A percentile compares a stretch with the other conserved stretches of the same genome.
These are phyloP conservation scores for Boeremia lycopersici DNA, from an alignment of 2,329 filamentous ascomycete genomes.

Conservation along the genomic window DNA sequence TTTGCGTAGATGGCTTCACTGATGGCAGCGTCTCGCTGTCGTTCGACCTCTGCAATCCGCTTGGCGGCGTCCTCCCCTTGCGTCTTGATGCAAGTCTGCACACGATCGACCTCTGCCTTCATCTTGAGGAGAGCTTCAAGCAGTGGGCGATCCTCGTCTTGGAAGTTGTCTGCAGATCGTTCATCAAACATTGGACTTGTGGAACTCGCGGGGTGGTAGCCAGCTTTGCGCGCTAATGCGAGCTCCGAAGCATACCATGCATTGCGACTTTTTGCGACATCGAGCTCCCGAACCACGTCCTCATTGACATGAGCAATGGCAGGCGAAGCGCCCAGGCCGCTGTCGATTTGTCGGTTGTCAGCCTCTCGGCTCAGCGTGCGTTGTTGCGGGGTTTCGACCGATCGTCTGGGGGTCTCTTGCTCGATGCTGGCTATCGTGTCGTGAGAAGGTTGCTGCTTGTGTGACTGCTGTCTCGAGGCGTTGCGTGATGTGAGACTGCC, in stretches of 20 bases:
- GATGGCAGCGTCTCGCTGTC: conserved; percentile 91
- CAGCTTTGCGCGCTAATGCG: conserved; percentile 86
- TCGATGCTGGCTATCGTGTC: conserved; percentile 62
- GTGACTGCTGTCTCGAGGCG: conserved; percentile 43
- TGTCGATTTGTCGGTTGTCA: conserved; percentile 60
- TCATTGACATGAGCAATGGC: conserved; percentile 69
- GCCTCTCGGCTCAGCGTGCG: conserved; percentile 38
- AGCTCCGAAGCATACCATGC: conserved; percentile 98
- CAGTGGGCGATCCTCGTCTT: conserved; percentile 88
- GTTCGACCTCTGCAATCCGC: conserved; percentile 91
- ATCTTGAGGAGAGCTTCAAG: conserved; percentile 92
- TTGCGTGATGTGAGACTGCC: conserved; percentile 43
- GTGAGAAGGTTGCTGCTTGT: conserved; percentile 66
- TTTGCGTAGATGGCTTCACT: conserved; percentile 95
- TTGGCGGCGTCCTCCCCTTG: conserved; percentile 85
- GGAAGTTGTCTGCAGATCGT: conserved; percentile 76
- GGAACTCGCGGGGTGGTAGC: conserved; percentile 76
- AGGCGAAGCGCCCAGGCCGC: conserved; percentile 64
- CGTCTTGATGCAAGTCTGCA: conserved; percentile 87
- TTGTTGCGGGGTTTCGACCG: conserved; percentile 40
- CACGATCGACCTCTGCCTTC: conserved; percentile 85
- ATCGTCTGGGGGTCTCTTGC: conserved; percentile 38
- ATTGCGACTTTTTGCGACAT: conserved; percentile 82
- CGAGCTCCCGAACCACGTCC: conserved; percentile 82
- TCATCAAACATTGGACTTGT: conserved; percentile 77